Evolutionary conservation across 139 green algal species (phyloP), one percentile per base, ranked within the genome.

Genomic region (Chlamydomonas sphaeroides): DNA sequence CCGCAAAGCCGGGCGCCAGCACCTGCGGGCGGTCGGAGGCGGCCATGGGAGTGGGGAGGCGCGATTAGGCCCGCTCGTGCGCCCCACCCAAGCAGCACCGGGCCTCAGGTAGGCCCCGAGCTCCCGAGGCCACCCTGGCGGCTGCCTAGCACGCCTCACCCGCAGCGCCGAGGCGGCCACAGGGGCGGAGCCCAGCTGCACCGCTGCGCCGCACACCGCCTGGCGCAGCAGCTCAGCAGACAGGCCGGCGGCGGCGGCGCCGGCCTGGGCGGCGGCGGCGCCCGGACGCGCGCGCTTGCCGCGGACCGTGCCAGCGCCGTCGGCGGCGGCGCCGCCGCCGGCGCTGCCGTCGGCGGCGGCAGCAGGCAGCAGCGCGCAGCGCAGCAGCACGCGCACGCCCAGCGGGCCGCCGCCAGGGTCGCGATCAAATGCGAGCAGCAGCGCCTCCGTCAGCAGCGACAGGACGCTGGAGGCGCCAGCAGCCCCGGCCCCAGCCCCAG

Each of bases 91-190:
- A n/a, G n/a, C n/a, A n/a, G n/a, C n/a, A n/a, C n/a, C n/a, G n/a
- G n/a, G n/a, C n/a, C n/a, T n/a, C n/a, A n/a, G n/a, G n/a, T n/a
- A n/a, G n/a, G n/a, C n/a, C n/a, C n/a, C n/a, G n/a, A n/a, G n/a
- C n/a, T n/a, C n/a, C n/a, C n/a, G n/a, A n/a, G n/a, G n/a, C n/a
- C n/a, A 49, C 59, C 70, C 56, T 1, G 21, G 23, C 3, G 5
- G 38, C 38, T 20, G 35, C 25, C 8, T 25, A 0, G 3, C 32
- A 35, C 38, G 25, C 57, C 57, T 14, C 38, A 80, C 74, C 59
- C 33, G 41, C 59, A 80, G 59, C 30, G 56, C 74, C 17, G 59
- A n/a, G 6, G 74, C 74, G 14, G 74, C 74, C 74, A 80, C 41
- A 1, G 41, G 15, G 3, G 61, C 0, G 3, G 74, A 42, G 1